These are phyloP conservation scores for Nakazawaea pomicola DNA, from an alignment of 805 yeast species.

Conservation along the genomic window DNA sequence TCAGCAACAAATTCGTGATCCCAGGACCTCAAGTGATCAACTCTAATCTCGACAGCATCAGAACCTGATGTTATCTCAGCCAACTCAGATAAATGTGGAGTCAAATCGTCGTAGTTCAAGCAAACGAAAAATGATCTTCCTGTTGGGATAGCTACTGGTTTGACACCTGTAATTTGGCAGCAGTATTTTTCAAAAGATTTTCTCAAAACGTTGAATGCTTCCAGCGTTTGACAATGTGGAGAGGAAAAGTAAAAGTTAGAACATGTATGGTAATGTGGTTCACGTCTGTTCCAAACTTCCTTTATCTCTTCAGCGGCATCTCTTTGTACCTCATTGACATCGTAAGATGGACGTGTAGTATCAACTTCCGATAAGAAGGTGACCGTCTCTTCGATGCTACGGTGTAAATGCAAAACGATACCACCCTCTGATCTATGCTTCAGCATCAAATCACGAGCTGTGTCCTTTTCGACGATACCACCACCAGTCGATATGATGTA, in stretches of 20 bases:
- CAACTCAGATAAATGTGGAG: slow-evolving; percentile 37
- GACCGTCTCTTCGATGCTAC: slow-evolving; percentile 78
- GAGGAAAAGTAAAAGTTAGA: slow-evolving; percentile 77
- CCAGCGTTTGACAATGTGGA: slow-evolving; percentile 55
- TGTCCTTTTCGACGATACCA: slow-evolving; percentile 79
- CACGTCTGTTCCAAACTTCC: slow-evolving; percentile 82
- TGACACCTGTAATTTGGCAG: slow-evolving; percentile 54
- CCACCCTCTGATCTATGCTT: slow-evolving; percentile 56
- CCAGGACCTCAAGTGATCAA: slow-evolving; percentile 57
- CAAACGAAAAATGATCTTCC: slow-evolving; percentile 66
- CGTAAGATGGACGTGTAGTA: slow-evolving; percentile 81
- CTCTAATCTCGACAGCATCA: slow-evolving; percentile 79
- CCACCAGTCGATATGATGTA: slow-evolving; percentile 92
- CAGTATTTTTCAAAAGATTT: slow-evolving; percentile 56
- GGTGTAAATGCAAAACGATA: slow-evolving; percentile 83
- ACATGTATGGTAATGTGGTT: slow-evolving; percentile 71
- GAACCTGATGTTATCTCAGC: slow-evolving; percentile 60
- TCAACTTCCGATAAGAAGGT: slow-evolving; percentile 66
- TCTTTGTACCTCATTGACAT: slow-evolving; percentile 7
- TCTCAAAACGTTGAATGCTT: slow-evolving; percentile 53
- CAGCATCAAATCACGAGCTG: slow-evolving; percentile 61
- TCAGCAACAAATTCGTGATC: slow-evolving; percentile 57
- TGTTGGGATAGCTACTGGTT: slow-evolving; percentile 32
- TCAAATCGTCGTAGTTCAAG: slow-evolving; percentile 62
- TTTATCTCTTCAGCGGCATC: slow-evolving; percentile 57